Conservation (phyloP, 1,284 basidiomycete genomes). For the Butyriboletus appendiculatus region DNA sequence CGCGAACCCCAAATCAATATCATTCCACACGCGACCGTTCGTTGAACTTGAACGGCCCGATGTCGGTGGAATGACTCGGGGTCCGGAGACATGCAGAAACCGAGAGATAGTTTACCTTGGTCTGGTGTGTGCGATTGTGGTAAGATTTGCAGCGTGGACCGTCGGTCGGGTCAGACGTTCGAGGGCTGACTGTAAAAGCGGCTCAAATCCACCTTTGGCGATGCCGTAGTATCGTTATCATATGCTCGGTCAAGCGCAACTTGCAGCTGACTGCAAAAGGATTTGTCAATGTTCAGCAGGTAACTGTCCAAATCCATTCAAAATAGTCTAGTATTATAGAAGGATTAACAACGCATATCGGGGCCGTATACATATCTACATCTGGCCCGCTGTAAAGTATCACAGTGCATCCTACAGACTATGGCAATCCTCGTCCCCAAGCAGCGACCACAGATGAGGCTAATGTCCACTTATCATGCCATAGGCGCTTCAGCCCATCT, state of each 20-base stretch:
- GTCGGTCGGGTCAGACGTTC: not conserved
- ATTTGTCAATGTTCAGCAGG: not conserved
- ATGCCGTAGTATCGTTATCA: not conserved
- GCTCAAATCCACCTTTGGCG: not conserved
- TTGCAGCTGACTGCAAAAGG: not conserved
- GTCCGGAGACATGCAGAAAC: not conserved
- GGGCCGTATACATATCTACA: constrained; percentile 1
- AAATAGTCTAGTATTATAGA: not conserved
- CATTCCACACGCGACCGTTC: not conserved
- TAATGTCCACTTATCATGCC: constrained; percentile 28
- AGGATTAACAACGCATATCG: not conserved
- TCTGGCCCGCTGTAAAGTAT: not conserved
- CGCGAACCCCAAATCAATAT: not conserved
- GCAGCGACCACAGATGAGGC: constrained; percentile 28
- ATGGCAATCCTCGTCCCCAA: constrained; percentile 30
- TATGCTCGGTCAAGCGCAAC: not conserved
- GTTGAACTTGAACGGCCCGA: not conserved
- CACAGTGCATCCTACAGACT: constrained; percentile 1
- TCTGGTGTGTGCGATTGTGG: not conserved
- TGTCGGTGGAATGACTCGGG: not conserved
- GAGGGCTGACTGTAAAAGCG: too few species aligned
- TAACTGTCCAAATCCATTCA: not conserved
- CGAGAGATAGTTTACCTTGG: not conserved
- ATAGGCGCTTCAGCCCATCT: constrained; percentile 27
- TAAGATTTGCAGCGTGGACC: not conserved